Evolutionary conservation across 495 filamentous ascomycete genomes (phyloP).

Genomic region (Cercophora sp.): DNA sequence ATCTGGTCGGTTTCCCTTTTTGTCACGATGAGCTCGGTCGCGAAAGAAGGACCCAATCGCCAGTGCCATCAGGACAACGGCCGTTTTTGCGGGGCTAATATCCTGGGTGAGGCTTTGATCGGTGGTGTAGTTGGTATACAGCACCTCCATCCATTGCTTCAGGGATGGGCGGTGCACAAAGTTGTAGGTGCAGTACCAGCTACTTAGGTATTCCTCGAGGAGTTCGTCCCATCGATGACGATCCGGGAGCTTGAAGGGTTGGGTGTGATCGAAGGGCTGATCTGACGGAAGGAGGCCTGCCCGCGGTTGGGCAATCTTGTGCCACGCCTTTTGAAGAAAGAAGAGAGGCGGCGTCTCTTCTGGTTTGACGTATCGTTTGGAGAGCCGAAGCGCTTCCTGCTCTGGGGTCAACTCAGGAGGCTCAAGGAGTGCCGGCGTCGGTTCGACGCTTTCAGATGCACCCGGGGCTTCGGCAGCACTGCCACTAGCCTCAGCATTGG

Average conservation of each 20-base stretch:
- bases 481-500: no score
- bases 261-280: slow-evolving; percentile 18
- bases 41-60: slow-evolving; percentile 19
- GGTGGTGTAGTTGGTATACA: slow-evolving; percentile 14
- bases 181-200: slow-evolving; percentile 24
- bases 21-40: not conserved
- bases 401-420: no score
- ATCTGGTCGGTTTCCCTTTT: not conserved
- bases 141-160: slow-evolving; percentile 14
- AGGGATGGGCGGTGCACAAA: slow-evolving; percentile 21
- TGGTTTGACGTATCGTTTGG: no score
- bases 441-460: no score
- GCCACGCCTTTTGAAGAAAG: slow-evolving; percentile 25
- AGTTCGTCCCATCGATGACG: slow-evolving; percentile 11
- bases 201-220: slow-evolving; percentile 17
- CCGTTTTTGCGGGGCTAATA: slow-evolving; percentile 20
- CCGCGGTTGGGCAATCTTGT: slow-evolving; percentile 13
- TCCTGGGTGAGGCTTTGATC: slow-evolving; percentile 7
- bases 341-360: slow-evolving; percentile 20
- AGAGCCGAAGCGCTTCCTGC: not conserved
- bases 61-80: slow-evolving; percentile 24
- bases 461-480: no score
- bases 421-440: no score
- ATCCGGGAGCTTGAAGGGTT: slow-evolving; percentile 3
- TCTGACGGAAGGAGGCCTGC: not conserved